Percentiles rank a stretch among this genome's conserved stretches.
Evolutionary conservation across 495 filamentous ascomycete species (phyloP).

Genomic region (Pseudotulostoma volvatum): DNA sequence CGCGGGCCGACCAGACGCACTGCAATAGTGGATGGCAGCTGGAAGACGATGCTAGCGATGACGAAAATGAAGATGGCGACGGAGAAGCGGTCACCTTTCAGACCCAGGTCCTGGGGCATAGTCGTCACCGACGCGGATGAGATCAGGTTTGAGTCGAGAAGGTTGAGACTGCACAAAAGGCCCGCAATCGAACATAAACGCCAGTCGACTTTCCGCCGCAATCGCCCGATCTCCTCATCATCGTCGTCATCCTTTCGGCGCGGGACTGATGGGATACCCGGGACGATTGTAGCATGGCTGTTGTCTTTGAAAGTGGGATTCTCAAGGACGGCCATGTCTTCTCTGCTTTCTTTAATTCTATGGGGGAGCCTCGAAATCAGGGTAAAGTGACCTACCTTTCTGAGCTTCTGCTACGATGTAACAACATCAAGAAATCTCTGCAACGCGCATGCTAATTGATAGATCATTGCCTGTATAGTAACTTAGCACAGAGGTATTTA

Average conservation of each 20-base stretch:
- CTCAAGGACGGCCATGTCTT: too few species aligned
- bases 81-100: slow-evolving; percentile 50
- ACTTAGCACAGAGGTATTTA: too few species aligned
- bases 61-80: slow-evolving; percentile 71
- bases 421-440: too few species aligned
- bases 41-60: slow-evolving; percentile 54
- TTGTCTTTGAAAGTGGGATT: too few species aligned
- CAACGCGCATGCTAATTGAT: too few species aligned
- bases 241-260: too few species aligned
- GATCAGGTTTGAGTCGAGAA: slow-evolving; percentile 64
- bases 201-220: slow-evolving; percentile 53
- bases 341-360: too few species aligned
- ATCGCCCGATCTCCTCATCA: not conserved
- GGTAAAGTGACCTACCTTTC: not conserved
- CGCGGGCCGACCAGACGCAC: slow-evolving; percentile 53
- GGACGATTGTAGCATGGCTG: too few species aligned
- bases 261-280: too few species aligned
- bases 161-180: slow-evolving; percentile 53
- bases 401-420: too few species aligned
- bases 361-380: too few species aligned
- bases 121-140: slow-evolving; percentile 58
- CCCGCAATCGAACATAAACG: slow-evolving; percentile 64
- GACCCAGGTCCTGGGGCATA: slow-evolving; percentile 49
- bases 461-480: too few species aligned
- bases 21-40: slow-evolving; percentile 56